Conservation (phyloP, 495 filamentous ascomycete genomes). For the Xanthoparmelia taractica region DNA sequence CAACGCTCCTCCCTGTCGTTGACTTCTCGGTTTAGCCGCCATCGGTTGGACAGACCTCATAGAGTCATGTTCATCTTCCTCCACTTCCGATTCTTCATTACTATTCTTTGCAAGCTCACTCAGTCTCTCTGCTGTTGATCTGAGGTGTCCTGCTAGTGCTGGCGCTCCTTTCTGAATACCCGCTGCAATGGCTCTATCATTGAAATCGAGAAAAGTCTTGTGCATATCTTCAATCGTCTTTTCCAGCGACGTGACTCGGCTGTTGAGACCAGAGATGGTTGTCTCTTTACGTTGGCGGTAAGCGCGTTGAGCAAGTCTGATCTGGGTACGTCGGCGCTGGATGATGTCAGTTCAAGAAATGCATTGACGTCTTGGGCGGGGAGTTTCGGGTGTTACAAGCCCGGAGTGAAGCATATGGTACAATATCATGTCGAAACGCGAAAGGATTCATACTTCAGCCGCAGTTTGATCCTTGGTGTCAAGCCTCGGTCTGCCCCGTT, state of each 20-base stretch:
- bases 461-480: constrained; percentile 59
- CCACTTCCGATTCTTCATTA: constrained; percentile 25
- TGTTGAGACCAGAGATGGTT: constrained; percentile 65
- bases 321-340: constrained; percentile 79
- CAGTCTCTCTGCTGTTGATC: constrained; percentile 41
- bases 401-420: neutral
- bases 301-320: constrained; percentile 74
- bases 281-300: constrained; percentile 80
- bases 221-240: constrained; percentile 65
- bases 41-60: neutral
- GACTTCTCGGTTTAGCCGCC: constrained; percentile 17
- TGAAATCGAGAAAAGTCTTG: constrained; percentile 61
- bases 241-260: constrained; percentile 57
- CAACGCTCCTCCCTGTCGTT: neutral
- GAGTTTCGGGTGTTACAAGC: neutral
- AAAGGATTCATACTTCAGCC: constrained; percentile 29
- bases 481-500: constrained; percentile 58
- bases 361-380: neutral
- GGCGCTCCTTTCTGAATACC: constrained; percentile 36
- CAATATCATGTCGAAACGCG: neutral
- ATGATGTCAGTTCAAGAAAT: constrained; percentile 12
- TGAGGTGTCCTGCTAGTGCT: constrained; percentile 35
- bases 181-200: constrained; percentile 49
- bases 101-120: constrained; percentile 37
- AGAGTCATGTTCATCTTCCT: constrained; percentile 31